Conservation (phyloP, 2,329 filamentous ascomycete genomes). For the Colletotrichum acutatum region DNA sequence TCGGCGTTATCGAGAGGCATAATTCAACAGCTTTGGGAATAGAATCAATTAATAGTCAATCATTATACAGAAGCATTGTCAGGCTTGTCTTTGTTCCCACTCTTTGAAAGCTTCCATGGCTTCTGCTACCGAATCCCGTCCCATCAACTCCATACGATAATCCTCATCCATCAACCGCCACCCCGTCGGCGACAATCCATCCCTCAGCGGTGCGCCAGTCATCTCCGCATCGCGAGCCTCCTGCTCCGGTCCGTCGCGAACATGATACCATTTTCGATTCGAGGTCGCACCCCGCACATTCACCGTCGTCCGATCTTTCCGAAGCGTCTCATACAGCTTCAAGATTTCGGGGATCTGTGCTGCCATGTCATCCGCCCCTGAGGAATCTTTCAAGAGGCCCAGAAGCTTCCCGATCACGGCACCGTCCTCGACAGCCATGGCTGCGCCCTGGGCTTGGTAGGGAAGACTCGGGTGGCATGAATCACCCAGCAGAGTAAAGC, state of each 20-base stretch:
- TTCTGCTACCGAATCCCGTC: constrained; percentile 7
- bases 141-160: neutral
- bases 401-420: constrained; percentile 43
- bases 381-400: neutral
- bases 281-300: constrained; percentile 8
- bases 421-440: constrained; percentile 41
- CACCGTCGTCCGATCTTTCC: constrained; percentile 2
- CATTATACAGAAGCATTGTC: neutral
- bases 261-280: constrained; percentile 29
- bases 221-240: constrained; percentile 24
- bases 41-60: neutral
- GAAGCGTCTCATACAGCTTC: neutral
- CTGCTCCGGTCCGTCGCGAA: constrained; percentile 22
- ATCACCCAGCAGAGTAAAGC: constrained; percentile 34
- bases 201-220: neutral
- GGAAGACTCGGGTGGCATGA: constrained; percentile 38
- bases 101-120: neutral
- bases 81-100: neutral
- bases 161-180: constrained; percentile 13
- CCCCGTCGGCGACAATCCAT: neutral
- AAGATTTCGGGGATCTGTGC: constrained; percentile 11
- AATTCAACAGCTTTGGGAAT: neutral
- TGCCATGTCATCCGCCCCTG: neutral
- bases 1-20: neutral
- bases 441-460: constrained; percentile 41